Conservation (phyloP, 192 early-diverging fungal genomes). For the Linnemannia exigua region DNA sequence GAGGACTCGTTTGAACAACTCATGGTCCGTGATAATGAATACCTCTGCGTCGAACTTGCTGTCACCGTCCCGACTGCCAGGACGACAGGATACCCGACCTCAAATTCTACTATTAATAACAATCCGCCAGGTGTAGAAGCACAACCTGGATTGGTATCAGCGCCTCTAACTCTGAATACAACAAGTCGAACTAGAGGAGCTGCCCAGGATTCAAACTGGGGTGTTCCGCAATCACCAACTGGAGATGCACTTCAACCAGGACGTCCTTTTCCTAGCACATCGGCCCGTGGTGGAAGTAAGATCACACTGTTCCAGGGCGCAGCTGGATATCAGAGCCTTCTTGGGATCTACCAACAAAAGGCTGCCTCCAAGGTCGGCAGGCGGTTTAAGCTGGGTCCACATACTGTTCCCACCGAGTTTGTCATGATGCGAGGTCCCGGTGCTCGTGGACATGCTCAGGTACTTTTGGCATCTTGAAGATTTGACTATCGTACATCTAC, state of each 20-base stretch:
- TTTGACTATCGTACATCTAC: not conserved
- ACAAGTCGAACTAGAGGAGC: conserved; percentile 10
- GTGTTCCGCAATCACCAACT: conserved; percentile 22
- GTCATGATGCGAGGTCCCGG: conserved; percentile 96
- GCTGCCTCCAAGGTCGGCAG: conserved; percentile 72
- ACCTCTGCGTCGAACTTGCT: conserved; percentile 91
- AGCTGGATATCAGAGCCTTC: conserved; percentile 83
- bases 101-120: conserved; percentile 28
- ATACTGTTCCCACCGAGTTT: conserved; percentile 87
- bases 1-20: conserved; percentile 92
- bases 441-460: conserved; percentile 92
- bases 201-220: conserved; percentile 23
- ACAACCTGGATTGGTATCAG: conserved; percentile 36
- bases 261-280: conserved; percentile 45
- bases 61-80: conserved; percentile 73
- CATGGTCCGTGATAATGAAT: conserved; percentile 86
- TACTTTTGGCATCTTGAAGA: conserved; percentile 27
- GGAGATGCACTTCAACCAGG: conserved; percentile 31
- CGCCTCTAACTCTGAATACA: conserved; percentile 32
- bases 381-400: conserved; percentile 72
- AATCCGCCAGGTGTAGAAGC: conserved; percentile 57
- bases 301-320: conserved; percentile 95
- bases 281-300: conserved; percentile 67
- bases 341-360: conserved; percentile 90
- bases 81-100: conserved; percentile 14